These are phyloP conservation scores for Nemophila menziesii DNA, from an alignment of 257 asterid species.

Conservation along the genomic window DNA sequence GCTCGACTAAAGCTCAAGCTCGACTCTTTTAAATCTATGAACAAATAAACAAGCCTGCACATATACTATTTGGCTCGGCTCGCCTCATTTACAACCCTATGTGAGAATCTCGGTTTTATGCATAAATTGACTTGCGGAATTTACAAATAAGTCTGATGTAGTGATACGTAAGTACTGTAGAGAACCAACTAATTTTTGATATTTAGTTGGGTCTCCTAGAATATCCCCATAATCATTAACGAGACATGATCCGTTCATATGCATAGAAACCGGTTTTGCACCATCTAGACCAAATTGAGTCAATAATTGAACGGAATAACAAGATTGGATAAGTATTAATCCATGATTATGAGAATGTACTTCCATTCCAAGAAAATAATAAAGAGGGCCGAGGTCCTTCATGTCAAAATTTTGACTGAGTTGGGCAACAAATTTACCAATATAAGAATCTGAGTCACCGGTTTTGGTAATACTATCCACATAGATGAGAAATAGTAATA, in stretches of 20 bases:
- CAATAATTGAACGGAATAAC: background rate
- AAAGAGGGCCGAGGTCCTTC: conserved; percentile 5
- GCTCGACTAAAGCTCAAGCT: too few species aligned
- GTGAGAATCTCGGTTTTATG: too few species aligned
- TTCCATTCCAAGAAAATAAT: background rate
- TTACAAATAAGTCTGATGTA: background rate
- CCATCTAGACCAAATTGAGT: background rate
- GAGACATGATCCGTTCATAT: background rate
- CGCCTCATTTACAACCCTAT: too few species aligned
- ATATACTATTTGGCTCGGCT: too few species aligned
- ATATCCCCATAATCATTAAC: background rate
- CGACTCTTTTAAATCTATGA: too few species aligned
- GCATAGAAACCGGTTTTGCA: background rate
- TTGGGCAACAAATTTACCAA: too few species aligned
- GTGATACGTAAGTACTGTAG: background rate
- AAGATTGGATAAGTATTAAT: background rate
- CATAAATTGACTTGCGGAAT: background rate
- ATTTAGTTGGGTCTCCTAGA: background rate
- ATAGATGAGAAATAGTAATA: too few species aligned
- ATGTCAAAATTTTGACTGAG: background rate
- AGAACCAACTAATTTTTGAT: background rate
- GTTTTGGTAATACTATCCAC: too few species aligned
- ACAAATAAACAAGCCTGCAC: too few species aligned
- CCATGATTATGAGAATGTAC: background rate
- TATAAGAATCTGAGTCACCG: too few species aligned